Base-by-base conservation (phyloP, 257 asterid species). In the Datura wrightii region DNA sequence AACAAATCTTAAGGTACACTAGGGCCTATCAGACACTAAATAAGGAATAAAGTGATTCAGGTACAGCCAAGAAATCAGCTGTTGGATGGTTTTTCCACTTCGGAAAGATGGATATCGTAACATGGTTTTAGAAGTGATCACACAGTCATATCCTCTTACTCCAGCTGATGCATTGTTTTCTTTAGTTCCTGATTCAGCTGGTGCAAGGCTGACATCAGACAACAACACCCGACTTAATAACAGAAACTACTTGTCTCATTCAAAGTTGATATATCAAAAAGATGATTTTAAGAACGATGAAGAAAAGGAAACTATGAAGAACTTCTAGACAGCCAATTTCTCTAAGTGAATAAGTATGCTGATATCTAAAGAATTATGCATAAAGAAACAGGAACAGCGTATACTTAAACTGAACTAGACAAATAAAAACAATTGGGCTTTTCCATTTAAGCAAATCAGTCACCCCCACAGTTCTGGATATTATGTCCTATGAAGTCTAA, bases 151-250 rank as follows among this genome's bases (percentile, higher is more conserved):
- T 74, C 39, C 39, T 44, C 80, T 46, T 24, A 19, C 41, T 74
- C 41, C 59, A 74, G 19, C 59, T 46, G 13, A 31, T 74, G 19
- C 39, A 24, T 48, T 48, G 79, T 74, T 48, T 44, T 50, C 41
- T 48, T 48, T 48, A 19, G 42, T 24, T 74, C 80, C 39, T 11
- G 42, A 19, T 53, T 74, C 80, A 74, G 19, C 80, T 48, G 80
- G 80, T 74, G 80, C 59, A 74, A 74, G 19, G 19, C 80, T 3
- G 39, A 74, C 39, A 74, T 46, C 59, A 74, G 59, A 48, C 59
- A 74, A 71, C 36, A 42, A 44, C 80, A 48, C 54, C 59, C 1
- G 42, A 74, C 19, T 48, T 74, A 59, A 48, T 6, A 19, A 48
- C 59, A 74, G 80, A 74, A 72, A 74, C 60, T 10, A 48, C 59